Percentiles rank a stretch among this genome's conserved stretches.
phyloP scores from a whole-genome alignment of 2,329 filamentous ascomycete genomes.

The Talaromyces sp. region DNA sequence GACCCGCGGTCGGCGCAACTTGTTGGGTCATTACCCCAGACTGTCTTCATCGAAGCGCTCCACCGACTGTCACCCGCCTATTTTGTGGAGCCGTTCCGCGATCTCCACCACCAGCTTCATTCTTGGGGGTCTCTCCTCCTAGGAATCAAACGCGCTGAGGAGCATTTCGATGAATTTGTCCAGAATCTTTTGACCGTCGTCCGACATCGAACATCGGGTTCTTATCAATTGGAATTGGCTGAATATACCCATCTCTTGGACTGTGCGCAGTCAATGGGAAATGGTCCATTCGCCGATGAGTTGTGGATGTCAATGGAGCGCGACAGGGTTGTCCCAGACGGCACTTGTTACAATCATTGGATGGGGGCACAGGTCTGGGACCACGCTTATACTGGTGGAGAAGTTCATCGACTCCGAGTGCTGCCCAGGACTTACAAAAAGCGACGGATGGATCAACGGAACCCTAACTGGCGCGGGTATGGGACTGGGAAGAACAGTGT shows the following conservation, averaged over 20 bases:
- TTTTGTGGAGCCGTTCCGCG: constrained; percentile 51
- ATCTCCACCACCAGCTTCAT: constrained; percentile 55
- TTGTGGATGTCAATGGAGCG: constrained; percentile 52
- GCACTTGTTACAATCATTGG: constrained; percentile 57
- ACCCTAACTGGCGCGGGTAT: constrained; percentile 33
- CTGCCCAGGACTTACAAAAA: constrained; percentile 35
- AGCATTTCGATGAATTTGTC: constrained; percentile 45
- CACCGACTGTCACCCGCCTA: constrained; percentile 62
- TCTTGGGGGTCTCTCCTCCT: constrained; percentile 48
- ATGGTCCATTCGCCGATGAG: constrained; percentile 45
- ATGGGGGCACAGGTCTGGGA: constrained; percentile 56
- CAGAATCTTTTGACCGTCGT: constrained; percentile 42
- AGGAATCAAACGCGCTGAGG: constrained; percentile 41
- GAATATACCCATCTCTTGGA: constrained; percentile 59
- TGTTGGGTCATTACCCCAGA: constrained; percentile 51
- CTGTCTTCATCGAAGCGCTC: constrained; percentile 66
- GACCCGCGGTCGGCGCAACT: constrained; percentile 33
- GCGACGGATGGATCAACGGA: constrained; percentile 23
- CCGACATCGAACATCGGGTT: constrained; percentile 38
- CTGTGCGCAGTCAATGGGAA: constrained; percentile 53
- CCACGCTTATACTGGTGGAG: constrained; percentile 39
- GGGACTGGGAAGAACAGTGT: constrained; percentile 36
- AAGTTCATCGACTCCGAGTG: constrained; percentile 44
- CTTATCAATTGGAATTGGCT: constrained; percentile 42
- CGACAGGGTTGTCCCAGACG: constrained; percentile 15